A percentile compares a stretch with the other conserved stretches of the same genome.
Evolutionary conservation across 345 rosid species (phyloP).

Genomic region (Physaria fendleri): DNA sequence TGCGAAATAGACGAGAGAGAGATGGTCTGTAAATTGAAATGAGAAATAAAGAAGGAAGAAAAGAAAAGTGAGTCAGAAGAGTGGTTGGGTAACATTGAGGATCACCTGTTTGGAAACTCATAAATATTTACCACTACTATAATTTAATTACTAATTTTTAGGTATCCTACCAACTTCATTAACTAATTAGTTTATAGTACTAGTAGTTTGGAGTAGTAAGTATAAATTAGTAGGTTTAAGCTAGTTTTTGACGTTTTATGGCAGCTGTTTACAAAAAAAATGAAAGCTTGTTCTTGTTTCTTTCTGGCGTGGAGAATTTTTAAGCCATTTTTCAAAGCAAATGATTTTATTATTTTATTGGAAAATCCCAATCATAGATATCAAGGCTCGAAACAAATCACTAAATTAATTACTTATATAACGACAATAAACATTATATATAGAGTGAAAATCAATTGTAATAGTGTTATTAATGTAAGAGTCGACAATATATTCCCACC

Average conservation of each 20-base stretch:
- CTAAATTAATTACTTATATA: neutral
- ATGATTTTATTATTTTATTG: neutral
- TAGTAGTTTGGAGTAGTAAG: neutral
- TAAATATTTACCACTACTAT: constrained; percentile 19
- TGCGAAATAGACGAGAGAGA: neutral
- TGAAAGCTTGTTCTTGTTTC: constrained; percentile 26
- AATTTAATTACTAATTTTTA: constrained; percentile 28
- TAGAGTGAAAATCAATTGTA: too few relatives aligned
- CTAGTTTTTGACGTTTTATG: constrained; percentile 28
- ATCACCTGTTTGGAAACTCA: constrained; percentile 27
- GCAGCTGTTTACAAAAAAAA: constrained; percentile 24
- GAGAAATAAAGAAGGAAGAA: constrained; percentile 32
- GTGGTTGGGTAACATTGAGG: constrained; percentile 38
- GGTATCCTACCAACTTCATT: constrained; percentile 35
- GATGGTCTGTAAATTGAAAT: constrained; percentile 14
- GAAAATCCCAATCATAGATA: neutral
- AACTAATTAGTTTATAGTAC: neutral
- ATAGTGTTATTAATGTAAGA: too few relatives aligned
- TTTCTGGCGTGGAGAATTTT: constrained; percentile 31
- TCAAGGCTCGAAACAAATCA: neutral
- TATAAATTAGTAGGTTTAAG: constrained; percentile 14
- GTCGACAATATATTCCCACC: too few relatives aligned
- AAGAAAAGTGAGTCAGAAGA: constrained; percentile 30
- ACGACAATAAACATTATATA: too few relatives aligned
- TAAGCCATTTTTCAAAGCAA: neutral